Conservation (phyloP, 1,284 basidiomycete species). For the Pholiota adiposa region DNA sequence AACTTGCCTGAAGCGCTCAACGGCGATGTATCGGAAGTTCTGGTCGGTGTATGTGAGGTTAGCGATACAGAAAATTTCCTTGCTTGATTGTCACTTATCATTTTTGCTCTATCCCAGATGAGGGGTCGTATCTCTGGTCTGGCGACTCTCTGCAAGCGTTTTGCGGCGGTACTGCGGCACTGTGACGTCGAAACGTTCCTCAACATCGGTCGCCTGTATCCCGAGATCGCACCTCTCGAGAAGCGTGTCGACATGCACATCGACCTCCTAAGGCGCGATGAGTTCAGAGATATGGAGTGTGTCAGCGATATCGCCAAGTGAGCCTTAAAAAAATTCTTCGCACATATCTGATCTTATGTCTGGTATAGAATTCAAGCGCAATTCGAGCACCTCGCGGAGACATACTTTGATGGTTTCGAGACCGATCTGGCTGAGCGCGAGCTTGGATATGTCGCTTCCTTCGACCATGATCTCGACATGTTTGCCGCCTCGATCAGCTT, state of each 20-base stretch:
- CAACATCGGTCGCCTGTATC: constrained; percentile 81
- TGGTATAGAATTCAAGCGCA: constrained; percentile 85
- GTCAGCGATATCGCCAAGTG: constrained; percentile 87
- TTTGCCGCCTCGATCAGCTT: constrained; percentile 90
- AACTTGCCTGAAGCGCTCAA: constrained; percentile 84
- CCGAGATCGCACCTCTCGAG: constrained; percentile 88
- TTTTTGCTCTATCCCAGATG: constrained; percentile 52
- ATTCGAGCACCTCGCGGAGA: constrained; percentile 88
- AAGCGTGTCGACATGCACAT: constrained; percentile 92
- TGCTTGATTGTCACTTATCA: background rate
- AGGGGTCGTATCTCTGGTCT: constrained; percentile 81
- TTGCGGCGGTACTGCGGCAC: constrained; percentile 78
- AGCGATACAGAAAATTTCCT: constrained; percentile 21
- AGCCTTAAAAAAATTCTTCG: constrained; percentile 22
- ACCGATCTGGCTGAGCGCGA: constrained; percentile 88
- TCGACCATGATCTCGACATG: constrained; percentile 91
- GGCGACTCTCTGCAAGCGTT: constrained; percentile 84
- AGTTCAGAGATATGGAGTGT: constrained; percentile 92
- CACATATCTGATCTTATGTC: background rate
- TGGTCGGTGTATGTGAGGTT: constrained; percentile 92
- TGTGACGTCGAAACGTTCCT: constrained; percentile 86
- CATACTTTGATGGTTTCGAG: constrained; percentile 82
- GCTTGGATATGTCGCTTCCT: constrained; percentile 77
- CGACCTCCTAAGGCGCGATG: constrained; percentile 81
- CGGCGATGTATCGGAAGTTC: constrained; percentile 75